Percentiles rank a stretch among this genome's conserved stretches.
These are phyloP conservation scores for Peltaster fructicola DNA, from an alignment of 2,329 filamentous ascomycete species.

Conservation along the genomic window DNA sequence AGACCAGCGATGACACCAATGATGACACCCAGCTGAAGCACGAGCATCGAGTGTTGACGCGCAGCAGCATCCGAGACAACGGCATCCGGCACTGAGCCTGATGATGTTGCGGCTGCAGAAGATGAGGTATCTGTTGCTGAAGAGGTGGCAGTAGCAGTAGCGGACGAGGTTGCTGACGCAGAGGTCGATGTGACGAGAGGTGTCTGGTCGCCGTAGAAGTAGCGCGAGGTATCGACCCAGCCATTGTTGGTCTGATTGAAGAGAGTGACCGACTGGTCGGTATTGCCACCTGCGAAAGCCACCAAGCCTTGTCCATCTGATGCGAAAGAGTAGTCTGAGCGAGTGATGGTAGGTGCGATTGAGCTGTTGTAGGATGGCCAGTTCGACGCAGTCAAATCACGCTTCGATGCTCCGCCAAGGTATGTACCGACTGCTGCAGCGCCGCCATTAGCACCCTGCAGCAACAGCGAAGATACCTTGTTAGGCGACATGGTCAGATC, in stretches of 20 bases:
- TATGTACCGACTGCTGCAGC: slow-evolving; percentile 30
- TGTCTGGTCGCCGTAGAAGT: slow-evolving; percentile 38
- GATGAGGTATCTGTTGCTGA: slow-evolving; percentile 19
- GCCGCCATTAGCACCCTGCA: slow-evolving; percentile 43
- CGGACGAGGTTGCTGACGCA: slow-evolving; percentile 18
- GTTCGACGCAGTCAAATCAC: slow-evolving; percentile 39
- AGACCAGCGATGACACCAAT: slow-evolving; percentile 67
- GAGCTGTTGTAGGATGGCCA: slow-evolving; percentile 70
- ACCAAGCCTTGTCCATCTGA: slow-evolving; percentile 47
- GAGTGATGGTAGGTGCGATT: slow-evolving; percentile 45
- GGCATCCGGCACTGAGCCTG: too few relatives aligned
- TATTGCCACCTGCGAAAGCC: slow-evolving; percentile 61
- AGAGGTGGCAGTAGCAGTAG: slow-evolving; percentile 19
- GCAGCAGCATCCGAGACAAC: too few relatives aligned
- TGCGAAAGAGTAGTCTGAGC: slow-evolving; percentile 56
- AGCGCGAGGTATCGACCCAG: slow-evolving; percentile 55
- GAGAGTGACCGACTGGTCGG: slow-evolving; percentile 49
- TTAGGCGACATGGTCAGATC: slow-evolving; percentile 61
- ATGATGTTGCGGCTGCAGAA: slow-evolving; percentile 18
- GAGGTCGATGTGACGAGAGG: slow-evolving; percentile 19
- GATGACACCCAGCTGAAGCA: slow-evolving; percentile 59
- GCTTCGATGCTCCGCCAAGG: slow-evolving; percentile 26
- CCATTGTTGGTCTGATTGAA: slow-evolving; percentile 60
- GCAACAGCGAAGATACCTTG: slow-evolving; percentile 48
- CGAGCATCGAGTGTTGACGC: slow-evolving; percentile 29